Base-by-base conservation (phyloP, 441 rosid species). In the Melastoma candidum region DNA sequence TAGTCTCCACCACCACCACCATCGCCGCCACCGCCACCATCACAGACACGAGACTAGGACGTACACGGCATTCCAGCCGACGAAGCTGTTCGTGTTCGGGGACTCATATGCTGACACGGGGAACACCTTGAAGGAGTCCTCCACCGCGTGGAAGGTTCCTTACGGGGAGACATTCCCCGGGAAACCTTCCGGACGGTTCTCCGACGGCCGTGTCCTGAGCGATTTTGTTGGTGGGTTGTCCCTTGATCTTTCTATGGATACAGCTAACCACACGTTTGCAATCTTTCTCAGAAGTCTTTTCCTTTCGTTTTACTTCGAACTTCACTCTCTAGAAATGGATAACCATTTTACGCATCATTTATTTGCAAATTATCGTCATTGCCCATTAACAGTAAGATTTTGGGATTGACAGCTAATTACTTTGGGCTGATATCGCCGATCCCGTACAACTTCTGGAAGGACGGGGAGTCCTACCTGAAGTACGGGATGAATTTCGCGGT, bases 401-500 rank as follows among this genome's bases (percentile, higher is more conserved):
- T 17, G 22, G 22, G 22, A 17, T 17, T 17, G 22, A 73, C 79
- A 83, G 90, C 86, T 3, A 58, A 57, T 44, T 77, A 60, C 43
- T 45, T 77, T 5, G 75, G 77, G 36, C 56, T 83, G 51, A 84
- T 71, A 71, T 81, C 96, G 46, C 97, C 97, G 1, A 71, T 90
- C 1, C 80, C 97, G 3, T 90, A 79, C 74, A 75, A 59, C 56
- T 84, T 71, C 78, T 74, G 74, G 67, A 71, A 67, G 4, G 45
- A 67, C 25, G 80, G 68, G 1, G 46, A 49, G 3, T 67, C 71
- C 41, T 67, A 60, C 14, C 46, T 82, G 65, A 63, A 59, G 47
- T 49, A 68, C 32, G 98, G 98, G 24, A 66, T 87, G 79, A 90
- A 90, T 61, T 87, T 80, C 45, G 98, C 98, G 0, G 76, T 63